Evolutionary conservation across 2,329 filamentous ascomycete species (phyloP).

Genomic region (Fusarium liriodendri): DNA sequence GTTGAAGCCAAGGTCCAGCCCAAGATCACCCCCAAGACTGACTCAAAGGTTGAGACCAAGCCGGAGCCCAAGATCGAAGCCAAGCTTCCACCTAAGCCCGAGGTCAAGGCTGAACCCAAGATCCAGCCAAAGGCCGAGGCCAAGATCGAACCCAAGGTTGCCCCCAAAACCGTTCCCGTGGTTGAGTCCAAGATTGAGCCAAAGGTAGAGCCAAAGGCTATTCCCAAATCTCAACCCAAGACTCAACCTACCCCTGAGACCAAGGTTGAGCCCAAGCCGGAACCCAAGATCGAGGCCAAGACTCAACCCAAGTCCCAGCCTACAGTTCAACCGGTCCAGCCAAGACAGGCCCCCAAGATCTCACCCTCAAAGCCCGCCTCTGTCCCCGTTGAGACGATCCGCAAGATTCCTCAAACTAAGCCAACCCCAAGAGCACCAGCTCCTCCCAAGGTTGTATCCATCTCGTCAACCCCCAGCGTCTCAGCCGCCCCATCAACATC

Average conservation of each 20-base stretch:
- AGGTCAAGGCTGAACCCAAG: neutral
- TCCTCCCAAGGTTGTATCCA: neutral
- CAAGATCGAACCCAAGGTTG: neutral
- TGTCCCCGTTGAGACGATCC: neutral
- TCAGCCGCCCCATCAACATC: neutral
- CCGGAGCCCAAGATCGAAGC: neutral
- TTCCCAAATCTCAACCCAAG: neutral
- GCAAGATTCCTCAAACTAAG: neutral
- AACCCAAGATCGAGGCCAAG: neutral
- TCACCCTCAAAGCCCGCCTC: neutral
- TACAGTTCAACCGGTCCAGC: neutral
- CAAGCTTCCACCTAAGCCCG: neutral
- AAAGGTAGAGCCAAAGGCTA: too few species aligned
- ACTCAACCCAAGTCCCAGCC: neutral
- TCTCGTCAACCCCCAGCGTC: neutral
- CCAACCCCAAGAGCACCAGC: neutral
- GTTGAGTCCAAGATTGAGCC: neutral
- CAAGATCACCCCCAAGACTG: neutral
- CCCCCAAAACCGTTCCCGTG: neutral
- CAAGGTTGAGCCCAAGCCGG: neutral
- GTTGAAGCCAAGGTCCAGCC: neutral
- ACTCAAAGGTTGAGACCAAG: neutral
- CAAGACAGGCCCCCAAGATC: neutral
- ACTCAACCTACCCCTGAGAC: neutral
- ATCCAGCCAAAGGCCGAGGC: neutral